phyloP scores from a whole-genome alignment of 805 yeast genomes.

The Metschnikowia baotianmanensis region DNA sequence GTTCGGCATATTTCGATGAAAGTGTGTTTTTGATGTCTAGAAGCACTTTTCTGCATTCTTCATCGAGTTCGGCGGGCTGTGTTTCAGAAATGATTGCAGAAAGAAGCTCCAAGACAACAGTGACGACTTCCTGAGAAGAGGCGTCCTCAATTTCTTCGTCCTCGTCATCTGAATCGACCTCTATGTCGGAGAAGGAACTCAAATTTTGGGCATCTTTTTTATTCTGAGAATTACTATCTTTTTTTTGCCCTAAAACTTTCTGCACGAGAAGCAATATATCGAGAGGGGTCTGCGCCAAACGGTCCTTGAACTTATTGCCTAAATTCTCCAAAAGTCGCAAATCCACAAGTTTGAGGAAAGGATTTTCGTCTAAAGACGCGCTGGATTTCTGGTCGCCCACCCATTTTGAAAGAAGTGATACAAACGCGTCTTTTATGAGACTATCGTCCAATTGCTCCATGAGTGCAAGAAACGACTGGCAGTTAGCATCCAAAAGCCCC shows the following conservation, averaged over 20 bases:
- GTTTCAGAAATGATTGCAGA: slow-evolving; percentile 37
- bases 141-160: slow-evolving; percentile 20
- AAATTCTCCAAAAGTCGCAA: slow-evolving; percentile 63
- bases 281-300: slow-evolving; percentile 51
- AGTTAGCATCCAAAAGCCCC: slow-evolving; percentile 25
- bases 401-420: slow-evolving; percentile 60
- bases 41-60: slow-evolving; percentile 28
- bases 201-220: too few species aligned
- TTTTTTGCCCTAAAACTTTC: slow-evolving; percentile 25
- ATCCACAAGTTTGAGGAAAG: slow-evolving; percentile 56
- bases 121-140: slow-evolving; percentile 28
- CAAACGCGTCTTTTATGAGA: slow-evolving; percentile 46
- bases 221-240: background rate
- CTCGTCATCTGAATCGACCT: slow-evolving; percentile 18
- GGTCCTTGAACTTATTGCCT: slow-evolving; percentile 55
- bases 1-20: slow-evolving; percentile 7
- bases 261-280: slow-evolving; percentile 49
- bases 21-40: slow-evolving; percentile 25
- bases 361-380: slow-evolving; percentile 32
- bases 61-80: slow-evolving; percentile 24
- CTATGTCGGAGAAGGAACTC: too few species aligned
- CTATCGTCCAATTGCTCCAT: slow-evolving; percentile 50
- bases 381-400: slow-evolving; percentile 26
- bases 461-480: slow-evolving; percentile 35
- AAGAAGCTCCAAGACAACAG: slow-evolving; percentile 34